Percentiles rank a stretch among this genome's conserved stretches.
These are phyloP conservation scores for Phytophthora sp. DNA, from an alignment of 352 stramenopile species.

Conservation along the genomic window DNA sequence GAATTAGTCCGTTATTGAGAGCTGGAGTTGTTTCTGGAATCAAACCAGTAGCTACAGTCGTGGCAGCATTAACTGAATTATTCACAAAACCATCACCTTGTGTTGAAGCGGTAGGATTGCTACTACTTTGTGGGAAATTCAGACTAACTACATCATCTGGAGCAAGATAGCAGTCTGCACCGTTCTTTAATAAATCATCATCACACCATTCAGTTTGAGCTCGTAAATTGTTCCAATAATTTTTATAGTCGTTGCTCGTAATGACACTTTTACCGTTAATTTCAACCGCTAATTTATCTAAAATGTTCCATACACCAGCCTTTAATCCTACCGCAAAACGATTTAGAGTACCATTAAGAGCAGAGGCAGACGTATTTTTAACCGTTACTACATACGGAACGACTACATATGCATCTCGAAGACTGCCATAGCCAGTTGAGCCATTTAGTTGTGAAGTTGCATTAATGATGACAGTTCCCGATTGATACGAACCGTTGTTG, in stretches of 20 bases:
- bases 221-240: neutral
- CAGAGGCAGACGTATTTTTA: no score
- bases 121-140: no score
- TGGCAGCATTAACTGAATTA: no score
- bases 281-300: neutral
- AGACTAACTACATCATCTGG: conserved; percentile 1
- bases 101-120: no score
- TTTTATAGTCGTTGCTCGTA: neutral
- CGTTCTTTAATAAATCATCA: neutral
- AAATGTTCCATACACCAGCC: neutral
- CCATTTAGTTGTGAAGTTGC: conserved; percentile 14
- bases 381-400: neutral
- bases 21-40: no score
- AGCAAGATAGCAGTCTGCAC: neutral
- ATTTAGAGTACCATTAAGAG: no score
- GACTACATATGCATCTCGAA: conserved; percentile 3
- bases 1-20: no score
- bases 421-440: conserved; percentile 4
- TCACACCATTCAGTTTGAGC: neutral
- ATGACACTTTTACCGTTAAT: neutral
- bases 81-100: no score
- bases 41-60: no score
- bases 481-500: conserved; percentile 19
- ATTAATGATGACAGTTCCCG: conserved; percentile 9
- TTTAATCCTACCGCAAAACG: neutral